Conservation (phyloP, 2,329 filamentous ascomycete genomes). For the Sclerotiophoma versabilis region DNA sequence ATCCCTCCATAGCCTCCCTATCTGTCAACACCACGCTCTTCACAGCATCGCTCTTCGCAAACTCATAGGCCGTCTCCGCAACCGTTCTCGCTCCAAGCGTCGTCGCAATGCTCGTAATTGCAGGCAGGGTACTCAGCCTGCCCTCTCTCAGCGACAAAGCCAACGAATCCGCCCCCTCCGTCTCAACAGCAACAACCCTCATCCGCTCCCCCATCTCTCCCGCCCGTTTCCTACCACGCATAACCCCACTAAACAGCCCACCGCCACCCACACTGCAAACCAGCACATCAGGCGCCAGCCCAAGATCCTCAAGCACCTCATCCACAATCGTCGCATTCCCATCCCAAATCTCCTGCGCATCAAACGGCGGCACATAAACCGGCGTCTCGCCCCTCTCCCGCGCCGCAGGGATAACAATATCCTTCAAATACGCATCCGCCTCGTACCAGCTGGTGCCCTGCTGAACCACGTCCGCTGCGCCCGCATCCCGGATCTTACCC, state of each 20-base stretch:
- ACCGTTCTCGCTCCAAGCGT: constrained; percentile 74
- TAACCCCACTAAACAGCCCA: constrained; percentile 77
- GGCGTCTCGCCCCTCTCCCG: constrained; percentile 16
- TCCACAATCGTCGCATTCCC: constrained; percentile 66
- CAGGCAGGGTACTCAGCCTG: constrained; percentile 66
- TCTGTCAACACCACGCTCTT: constrained; percentile 71
- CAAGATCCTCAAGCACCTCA: constrained; percentile 51
- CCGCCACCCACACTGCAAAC: constrained; percentile 81
- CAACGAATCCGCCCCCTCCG: constrained; percentile 74
- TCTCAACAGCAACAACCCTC: constrained; percentile 75
- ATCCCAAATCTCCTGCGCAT: constrained; percentile 69
- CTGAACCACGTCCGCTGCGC: constrained; percentile 69
- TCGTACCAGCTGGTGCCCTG: constrained; percentile 70
- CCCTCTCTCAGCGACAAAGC: constrained; percentile 64
- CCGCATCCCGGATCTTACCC: constrained; percentile 69
- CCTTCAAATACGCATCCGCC: constrained; percentile 69
- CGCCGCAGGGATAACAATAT: constrained; percentile 57
- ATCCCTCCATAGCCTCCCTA: constrained; percentile 77
- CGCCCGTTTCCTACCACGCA: constrained; percentile 47
- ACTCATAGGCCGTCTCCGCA: constrained; percentile 69
- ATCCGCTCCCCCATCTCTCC: not conserved
- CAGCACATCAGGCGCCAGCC: constrained; percentile 66
- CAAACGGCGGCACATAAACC: constrained; percentile 73
- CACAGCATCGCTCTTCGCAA: constrained; percentile 59
- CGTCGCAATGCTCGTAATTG: constrained; percentile 76